Percentiles rank a stretch among this genome's conserved stretches.
These are phyloP conservation scores for Hirsutella minnesotensis DNA, from an alignment of 2,329 filamentous ascomycete species.

Conservation along the genomic window DNA sequence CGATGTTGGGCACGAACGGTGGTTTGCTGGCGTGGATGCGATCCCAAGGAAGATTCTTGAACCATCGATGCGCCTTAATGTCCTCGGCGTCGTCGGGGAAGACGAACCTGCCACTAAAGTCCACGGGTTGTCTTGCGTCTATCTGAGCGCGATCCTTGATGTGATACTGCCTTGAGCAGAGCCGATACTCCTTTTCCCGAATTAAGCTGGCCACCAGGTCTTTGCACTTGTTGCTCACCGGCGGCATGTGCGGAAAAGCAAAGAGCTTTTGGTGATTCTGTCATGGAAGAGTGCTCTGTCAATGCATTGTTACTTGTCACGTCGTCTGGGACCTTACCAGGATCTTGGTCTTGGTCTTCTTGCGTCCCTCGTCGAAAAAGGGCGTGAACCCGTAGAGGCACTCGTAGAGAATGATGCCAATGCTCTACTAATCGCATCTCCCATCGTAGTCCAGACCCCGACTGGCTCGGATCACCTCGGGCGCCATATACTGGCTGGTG, in stretches of 20 bases:
- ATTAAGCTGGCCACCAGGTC: constrained; percentile 65
- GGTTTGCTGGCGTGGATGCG: constrained; percentile 58
- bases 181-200: constrained; percentile 59
- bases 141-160: constrained; percentile 41
- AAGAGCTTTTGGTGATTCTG: constrained; percentile 61
- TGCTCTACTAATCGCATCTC: constrained; percentile 93
- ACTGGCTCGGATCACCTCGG: constrained; percentile 64
- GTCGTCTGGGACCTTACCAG: constrained; percentile 37
- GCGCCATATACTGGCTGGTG: constrained; percentile 97
- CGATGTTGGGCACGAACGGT: constrained; percentile 69
- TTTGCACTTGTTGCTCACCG: constrained; percentile 59
- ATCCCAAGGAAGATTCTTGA: constrained; percentile 68
- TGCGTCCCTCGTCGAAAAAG: constrained; percentile 67
- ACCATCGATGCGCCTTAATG: constrained; percentile 83
- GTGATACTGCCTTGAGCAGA: constrained; percentile 67
- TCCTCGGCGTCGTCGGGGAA: constrained; percentile 77
- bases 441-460: constrained; percentile 57
- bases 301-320: background rate
- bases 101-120: constrained; percentile 46
- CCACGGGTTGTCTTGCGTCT: constrained; percentile 9
- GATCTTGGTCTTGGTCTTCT: constrained; percentile 79
- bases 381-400: constrained; percentile 88
- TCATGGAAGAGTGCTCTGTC: background rate
- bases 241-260: constrained; percentile 53
- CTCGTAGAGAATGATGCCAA: constrained; percentile 89